Conservation (phyloP, 352 stramenopile species). For the Pythium pyrilobum region DNA sequence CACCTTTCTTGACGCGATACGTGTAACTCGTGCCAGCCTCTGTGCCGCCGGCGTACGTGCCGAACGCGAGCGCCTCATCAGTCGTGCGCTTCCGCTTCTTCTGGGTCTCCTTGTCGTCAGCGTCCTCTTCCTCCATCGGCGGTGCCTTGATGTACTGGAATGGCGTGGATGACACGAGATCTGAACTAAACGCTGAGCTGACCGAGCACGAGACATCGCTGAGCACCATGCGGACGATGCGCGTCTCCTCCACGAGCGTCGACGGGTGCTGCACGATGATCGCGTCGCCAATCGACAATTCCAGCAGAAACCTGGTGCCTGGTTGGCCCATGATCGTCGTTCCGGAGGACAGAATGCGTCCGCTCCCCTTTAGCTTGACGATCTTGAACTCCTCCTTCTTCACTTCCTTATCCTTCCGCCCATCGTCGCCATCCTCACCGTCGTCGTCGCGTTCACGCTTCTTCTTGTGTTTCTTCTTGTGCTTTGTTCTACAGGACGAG, state of each 20-base stretch:
- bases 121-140: constrained; percentile 43
- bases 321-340: constrained; percentile 84
- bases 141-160: constrained; percentile 89
- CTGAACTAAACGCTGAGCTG: constrained; percentile 84
- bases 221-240: constrained; percentile 89
- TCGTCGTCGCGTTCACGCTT: constrained; percentile 33
- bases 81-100: constrained; percentile 47
- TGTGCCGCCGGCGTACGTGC: constrained; percentile 84
- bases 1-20: constrained; percentile 82
- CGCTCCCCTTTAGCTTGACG: constrained; percentile 69
- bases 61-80: constrained; percentile 72
- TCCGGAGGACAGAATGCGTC: constrained; percentile 81
- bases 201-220: constrained; percentile 83
- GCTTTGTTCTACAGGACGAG: constrained; percentile 20
- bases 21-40: constrained; percentile 63
- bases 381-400: constrained; percentile 50
- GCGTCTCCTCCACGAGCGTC: constrained; percentile 78
- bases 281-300: constrained; percentile 78
- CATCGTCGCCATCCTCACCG: constrained; percentile 7
- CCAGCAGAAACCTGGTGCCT: constrained; percentile 77
- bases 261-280: constrained; percentile 88
- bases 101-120: constrained; percentile 32
- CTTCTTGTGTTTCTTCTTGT: constrained; percentile 56
- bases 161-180: constrained; percentile 83
- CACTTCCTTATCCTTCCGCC: constrained; percentile 25